Evolutionary conservation across 2,329 filamentous ascomycete genomes (phyloP), one percentile per base, ranked within the genome.

Genomic region (Cercospora zeae-maydis): DNA sequence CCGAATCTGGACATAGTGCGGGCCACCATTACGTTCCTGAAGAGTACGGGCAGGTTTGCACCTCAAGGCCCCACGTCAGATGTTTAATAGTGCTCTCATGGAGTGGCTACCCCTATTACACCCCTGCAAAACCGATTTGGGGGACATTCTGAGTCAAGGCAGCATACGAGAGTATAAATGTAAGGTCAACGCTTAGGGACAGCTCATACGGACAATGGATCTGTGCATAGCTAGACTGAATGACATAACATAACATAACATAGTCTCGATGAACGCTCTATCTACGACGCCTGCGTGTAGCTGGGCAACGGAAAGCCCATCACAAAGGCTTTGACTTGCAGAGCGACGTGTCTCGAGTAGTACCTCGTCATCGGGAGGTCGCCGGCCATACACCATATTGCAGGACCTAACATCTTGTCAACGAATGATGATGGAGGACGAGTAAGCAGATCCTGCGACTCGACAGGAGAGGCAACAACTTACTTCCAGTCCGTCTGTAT

Each of bases 401-500:
- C 36, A 37, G 36, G 36, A 37, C 3, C 36, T 37, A n/a, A 37
- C 14, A 14, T n/a, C 36, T 37, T 14, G 36, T 37, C 14, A 37
- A 16, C 13, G 6, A 1, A 37, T n/a, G 14, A 6, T 4, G 14
- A 16, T 37, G 14, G 13, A 13, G 36, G 3, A 7, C 14, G 14
- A 37, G 1, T n/a, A 1, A n/a, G 14, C 4, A 37, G 8, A 1
- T n/a, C 8, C 11, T 7, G 36, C 36, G 3, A 1, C 8, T 37
- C 36, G 14, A n/a, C n/a, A n/a, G 36, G 4, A 10, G 8, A 7
- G 5, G 6, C 7, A 16, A 31, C 14, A 16, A 73, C 75, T 71
- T 67, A 77, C 75, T 74, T 10, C 73, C 73, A 52, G 70, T 72
- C 3, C 73, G 75, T 57, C 72, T 76, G 70, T 76, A 80, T 54